phyloP scores from a whole-genome alignment of 345 rosid species.

The Erysimum cheiranthoides region DNA sequence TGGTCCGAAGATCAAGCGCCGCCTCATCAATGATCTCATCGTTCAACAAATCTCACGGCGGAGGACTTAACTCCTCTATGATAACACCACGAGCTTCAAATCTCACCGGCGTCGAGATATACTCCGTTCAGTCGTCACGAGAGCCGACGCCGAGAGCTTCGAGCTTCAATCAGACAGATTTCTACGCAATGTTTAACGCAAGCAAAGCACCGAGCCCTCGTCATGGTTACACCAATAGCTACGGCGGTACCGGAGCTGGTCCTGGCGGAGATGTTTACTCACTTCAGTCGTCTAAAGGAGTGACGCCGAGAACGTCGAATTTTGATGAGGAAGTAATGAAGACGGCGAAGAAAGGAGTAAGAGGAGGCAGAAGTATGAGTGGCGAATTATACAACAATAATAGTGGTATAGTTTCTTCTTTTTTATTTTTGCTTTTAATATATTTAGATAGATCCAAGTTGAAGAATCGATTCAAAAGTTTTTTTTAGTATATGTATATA shows the following conservation, averaged over 20 bases:
- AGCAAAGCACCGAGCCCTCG: slow-evolving; percentile 84
- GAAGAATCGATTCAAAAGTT: background rate
- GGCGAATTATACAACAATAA: slow-evolving; percentile 65
- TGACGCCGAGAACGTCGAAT: slow-evolving; percentile 83
- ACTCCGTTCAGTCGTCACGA: slow-evolving; percentile 76
- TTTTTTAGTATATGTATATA: too few relatives aligned
- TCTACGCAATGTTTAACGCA: slow-evolving; percentile 79
- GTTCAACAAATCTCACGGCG: slow-evolving; percentile 65
- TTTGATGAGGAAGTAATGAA: slow-evolving; percentile 75
- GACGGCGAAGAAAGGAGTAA: slow-evolving; percentile 51
- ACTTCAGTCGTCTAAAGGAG: slow-evolving; percentile 75
- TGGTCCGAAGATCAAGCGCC: slow-evolving; percentile 59
- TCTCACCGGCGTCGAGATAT: slow-evolving; percentile 82
- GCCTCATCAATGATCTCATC: slow-evolving; percentile 73
- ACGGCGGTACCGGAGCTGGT: slow-evolving; percentile 47
- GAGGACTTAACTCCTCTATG: slow-evolving; percentile 57
- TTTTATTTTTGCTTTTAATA: background rate
- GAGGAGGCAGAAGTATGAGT: slow-evolving; percentile 69
- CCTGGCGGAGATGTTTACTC: slow-evolving; percentile 69
- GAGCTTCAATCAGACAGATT: slow-evolving; percentile 83
- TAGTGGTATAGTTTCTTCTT: slow-evolving; percentile 14
- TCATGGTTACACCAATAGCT: slow-evolving; percentile 67
- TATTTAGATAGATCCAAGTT: background rate
- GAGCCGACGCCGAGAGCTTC: slow-evolving; percentile 92
- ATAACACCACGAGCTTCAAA: slow-evolving; percentile 77